Conservation (phyloP, 2,329 filamentous ascomycete genomes). For the Pyricularia sp. region DNA sequence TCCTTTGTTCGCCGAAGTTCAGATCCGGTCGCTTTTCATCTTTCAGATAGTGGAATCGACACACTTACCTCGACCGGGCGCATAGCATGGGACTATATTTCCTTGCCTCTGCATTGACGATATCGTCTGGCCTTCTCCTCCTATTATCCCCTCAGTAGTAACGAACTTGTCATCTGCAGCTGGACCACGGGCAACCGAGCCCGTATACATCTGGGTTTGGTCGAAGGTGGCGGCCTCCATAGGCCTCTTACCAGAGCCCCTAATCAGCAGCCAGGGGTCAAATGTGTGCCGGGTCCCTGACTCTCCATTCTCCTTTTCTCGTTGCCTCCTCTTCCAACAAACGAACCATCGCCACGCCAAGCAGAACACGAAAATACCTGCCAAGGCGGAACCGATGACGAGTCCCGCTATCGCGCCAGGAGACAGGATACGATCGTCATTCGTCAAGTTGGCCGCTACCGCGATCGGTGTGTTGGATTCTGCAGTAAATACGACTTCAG, state of each 20-base stretch:
- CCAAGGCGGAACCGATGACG: not conserved
- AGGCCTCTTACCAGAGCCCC: not conserved
- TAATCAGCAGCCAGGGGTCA: not conserved
- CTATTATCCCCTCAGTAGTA: not conserved
- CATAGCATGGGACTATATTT: not conserved
- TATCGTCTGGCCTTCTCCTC: not conserved
- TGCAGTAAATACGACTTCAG: not conserved
- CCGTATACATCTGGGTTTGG: not conserved
- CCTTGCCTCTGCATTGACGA: not conserved
- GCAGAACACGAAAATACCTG: not conserved
- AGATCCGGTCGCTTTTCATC: not conserved
- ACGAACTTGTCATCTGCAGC: not conserved
- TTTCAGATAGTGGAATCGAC: not conserved
- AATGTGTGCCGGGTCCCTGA: not conserved
- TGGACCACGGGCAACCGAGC: not conserved
- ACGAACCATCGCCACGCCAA: not conserved
- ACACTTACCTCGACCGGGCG: not conserved
- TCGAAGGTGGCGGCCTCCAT: not conserved
- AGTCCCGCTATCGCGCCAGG: not conserved
- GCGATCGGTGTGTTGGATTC: not conserved
- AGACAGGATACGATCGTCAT: not conserved
- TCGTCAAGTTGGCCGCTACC: not conserved
- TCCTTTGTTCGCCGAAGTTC: not conserved
- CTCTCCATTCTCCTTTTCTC: not conserved
- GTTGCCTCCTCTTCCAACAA: not conserved